Base-by-base conservation (phyloP, 768 basidiomycete species). In the Suillus hirtellus region DNA sequence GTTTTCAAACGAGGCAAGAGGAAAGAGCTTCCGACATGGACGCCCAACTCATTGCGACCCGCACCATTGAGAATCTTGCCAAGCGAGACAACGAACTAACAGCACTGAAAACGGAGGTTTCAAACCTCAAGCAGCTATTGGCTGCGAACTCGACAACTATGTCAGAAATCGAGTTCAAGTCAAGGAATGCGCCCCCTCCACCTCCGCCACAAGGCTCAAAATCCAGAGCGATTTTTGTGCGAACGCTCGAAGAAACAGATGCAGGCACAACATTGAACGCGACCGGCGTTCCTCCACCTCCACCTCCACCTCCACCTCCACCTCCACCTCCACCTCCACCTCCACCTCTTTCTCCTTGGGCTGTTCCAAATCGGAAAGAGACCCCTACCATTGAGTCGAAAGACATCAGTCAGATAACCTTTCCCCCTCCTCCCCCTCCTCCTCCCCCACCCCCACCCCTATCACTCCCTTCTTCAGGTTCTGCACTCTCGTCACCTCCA, bases 161-260 rank as follows among this genome's bases (percentile, higher is more conserved):
- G 69, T 85, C 82, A 2, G 90, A 92, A 73, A 84, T 86, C 69
- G 87, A 88, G 66, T 92, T 88, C 76, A 92, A 93, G 71, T 78
- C 80, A 2, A 83, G 82, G 58, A 84, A 86, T 40, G 76, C 87
- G 0, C 89, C 89, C 9, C 88, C 86, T 0, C 89, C 87, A 0
- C 84, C 86, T 0, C 86, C 88, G 17, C 77, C 82, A 9, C 67
- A 63, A 47, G 66, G 60, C 5, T 56, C 46, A 34, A 68, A 50
- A 53, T n/a, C 52, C 9, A 53, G 44, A 10, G 35, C 1, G 67
- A 64, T 35, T 27, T 53, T 42, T 35, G 3, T 24, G 15, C 43
- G 19, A 60, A 63, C n/a, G 40, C 27, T 15, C n/a, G 42, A 40
- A 19, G 64, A 31, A 21, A 49, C 42, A 7, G 40, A 24, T 27